Evolutionary conservation across 2,329 filamentous ascomycete genomes (phyloP).

Genomic region (Stagonosporopsis vannaccii): DNA sequence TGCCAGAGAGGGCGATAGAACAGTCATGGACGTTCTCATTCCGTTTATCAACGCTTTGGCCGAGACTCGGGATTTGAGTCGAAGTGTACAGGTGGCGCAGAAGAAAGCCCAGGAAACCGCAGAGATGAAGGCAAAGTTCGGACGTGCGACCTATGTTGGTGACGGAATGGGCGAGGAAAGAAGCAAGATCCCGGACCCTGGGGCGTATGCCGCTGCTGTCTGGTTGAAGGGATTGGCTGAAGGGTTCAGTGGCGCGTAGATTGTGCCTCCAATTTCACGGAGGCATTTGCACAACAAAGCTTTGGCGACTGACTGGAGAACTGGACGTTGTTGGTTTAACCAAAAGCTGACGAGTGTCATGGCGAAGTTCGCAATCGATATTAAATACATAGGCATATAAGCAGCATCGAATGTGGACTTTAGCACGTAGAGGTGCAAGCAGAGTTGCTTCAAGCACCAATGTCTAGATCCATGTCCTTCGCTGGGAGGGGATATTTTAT

Average conservation of each 20-base stretch:
- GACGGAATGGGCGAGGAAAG: conserved; percentile 66
- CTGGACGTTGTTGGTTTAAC: no score
- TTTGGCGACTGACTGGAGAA: neutral
- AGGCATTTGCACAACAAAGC: neutral
- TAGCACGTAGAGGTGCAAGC: no score
- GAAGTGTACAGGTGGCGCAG: conserved; percentile 76
- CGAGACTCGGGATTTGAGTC: conserved; percentile 68
- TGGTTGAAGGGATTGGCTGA: conserved; percentile 73
- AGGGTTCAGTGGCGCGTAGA: conserved; percentile 21
- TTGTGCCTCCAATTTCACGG: no score
- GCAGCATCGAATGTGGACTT: no score
- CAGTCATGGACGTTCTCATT: conserved; percentile 85
- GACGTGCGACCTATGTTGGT: conserved; percentile 81
- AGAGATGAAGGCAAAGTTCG: conserved; percentile 87
- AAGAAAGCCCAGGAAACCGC: conserved; percentile 82
- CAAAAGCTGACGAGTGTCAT: no score
- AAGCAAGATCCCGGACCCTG: conserved; percentile 67
- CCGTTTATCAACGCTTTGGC: conserved; percentile 80
- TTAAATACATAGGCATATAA: no score
- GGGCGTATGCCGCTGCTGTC: conserved; percentile 76
- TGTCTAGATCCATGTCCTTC: no score
- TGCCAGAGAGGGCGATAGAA: conserved; percentile 85
- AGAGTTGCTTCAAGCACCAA: no score
- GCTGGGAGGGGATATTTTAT: no score
- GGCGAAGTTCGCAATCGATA: no score